Evolutionary conservation across 2,329 filamentous ascomycete species (phyloP).

Genomic region (Herpotrichia juniperi): DNA sequence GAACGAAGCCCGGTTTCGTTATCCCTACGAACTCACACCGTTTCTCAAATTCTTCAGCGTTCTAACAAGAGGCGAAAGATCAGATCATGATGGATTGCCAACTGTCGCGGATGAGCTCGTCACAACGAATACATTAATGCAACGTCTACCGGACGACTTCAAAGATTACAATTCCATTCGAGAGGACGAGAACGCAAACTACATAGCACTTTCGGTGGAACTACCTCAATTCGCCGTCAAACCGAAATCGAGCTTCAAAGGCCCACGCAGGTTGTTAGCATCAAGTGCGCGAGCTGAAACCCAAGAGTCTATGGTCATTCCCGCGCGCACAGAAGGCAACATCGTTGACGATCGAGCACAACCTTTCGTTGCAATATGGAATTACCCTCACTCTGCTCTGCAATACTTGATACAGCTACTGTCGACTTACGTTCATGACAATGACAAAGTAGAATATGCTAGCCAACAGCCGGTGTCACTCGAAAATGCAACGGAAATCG

Average conservation of each 20-base stretch:
- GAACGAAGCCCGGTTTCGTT: conserved; percentile 73
- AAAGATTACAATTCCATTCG: conserved; percentile 76
- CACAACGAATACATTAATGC: conserved; percentile 75
- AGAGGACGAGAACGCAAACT: conserved; percentile 86
- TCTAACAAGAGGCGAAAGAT: conserved; percentile 58
- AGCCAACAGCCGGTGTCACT: conserved; percentile 56
- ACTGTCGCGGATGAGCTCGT: conserved; percentile 65
- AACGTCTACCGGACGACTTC: conserved; percentile 75
- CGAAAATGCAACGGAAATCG: conserved; percentile 73
- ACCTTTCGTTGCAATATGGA: conserved; percentile 77
- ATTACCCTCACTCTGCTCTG: conserved; percentile 76
- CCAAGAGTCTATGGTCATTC: conserved; percentile 63
- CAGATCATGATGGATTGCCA: conserved; percentile 56
- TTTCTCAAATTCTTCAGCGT: conserved; percentile 75
- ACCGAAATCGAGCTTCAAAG: conserved; percentile 20
- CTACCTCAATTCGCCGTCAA: conserved; percentile 66
- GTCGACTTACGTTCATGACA: conserved; percentile 68
- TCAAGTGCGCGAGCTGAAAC: conserved; percentile 10
- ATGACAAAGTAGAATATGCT: conserved; percentile 56
- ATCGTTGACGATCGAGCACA: conserved; percentile 76
- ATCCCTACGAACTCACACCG: conserved; percentile 83
- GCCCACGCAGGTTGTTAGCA: conserved; percentile 30
- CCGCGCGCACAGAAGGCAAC: conserved; percentile 68
- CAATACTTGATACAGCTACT: conserved; percentile 79
- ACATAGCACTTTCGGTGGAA: conserved; percentile 70